Base-by-base conservation (phyloP, 2,329 filamentous ascomycete genomes). In the Fusarium subtropicale region DNA sequence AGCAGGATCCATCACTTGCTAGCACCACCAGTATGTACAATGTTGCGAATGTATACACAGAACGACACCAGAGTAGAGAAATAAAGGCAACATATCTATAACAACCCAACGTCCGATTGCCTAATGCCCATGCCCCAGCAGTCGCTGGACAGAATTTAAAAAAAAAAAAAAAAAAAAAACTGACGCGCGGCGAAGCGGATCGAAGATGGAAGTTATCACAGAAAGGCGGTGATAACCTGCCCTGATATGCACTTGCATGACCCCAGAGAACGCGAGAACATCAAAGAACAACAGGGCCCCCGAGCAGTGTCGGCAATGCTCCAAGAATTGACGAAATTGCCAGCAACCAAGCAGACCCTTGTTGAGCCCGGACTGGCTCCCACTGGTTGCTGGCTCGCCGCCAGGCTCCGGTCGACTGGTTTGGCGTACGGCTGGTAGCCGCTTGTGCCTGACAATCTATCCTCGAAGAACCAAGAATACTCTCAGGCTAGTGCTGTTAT, bases 381-480 rank as follows among this genome's bases (percentile, higher is more conserved):
- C 41, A 67, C 46, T 69, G 62, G 62, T 54, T 60, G 53, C 20
- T 53, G 41, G 62, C 39, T 46, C 41, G 56, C 26, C 18, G 46
- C 54, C 54, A 56, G 66, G 53, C 62, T 51, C 66, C 66, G 53
- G 53, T 47, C 41, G 47, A 71, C 63, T 69, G 67, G 67, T 56
- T 68, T 69, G 66, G 66, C 66, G 52, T 53, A 66, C 55, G 52
- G 62, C 36, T 60, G 66, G 52, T 68, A 41, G 48, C 45, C 56
- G 56, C 53, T 60, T 30, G 68, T 71, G 38, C 68, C 68, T 71
- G 64, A 69, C 59, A 68, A 71, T 71, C 68, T 42, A 71, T 58
- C 22, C 56, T 46, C 20, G 46, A 71, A 41, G 33, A 50, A 64
- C 50, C 45, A 71, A 51, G 52, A 50, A 36, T 50, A 41, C n/a